phyloP scores from a whole-genome alignment of 2,329 filamentous ascomycete species.

The Parastagonospora avenae region DNA sequence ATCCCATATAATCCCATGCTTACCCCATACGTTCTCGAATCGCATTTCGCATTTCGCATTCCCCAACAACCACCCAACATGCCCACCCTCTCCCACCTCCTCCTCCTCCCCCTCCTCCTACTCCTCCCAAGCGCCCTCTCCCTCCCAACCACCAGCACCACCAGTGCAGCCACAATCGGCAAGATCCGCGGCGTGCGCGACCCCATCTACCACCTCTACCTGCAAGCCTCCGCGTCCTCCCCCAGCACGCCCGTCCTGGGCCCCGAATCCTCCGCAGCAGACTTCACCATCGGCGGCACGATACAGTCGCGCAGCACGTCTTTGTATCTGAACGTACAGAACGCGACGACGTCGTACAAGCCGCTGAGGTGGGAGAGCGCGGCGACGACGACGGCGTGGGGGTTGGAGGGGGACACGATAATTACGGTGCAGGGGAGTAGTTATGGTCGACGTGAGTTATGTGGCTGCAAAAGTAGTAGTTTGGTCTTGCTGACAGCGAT shows the following conservation, averaged over 20 bases:
- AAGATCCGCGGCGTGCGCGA: slow-evolving; percentile 57
- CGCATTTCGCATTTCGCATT: not conserved
- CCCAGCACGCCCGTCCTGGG: slow-evolving; percentile 56
- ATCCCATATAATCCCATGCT: too few relatives aligned
- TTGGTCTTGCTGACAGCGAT: not conserved
- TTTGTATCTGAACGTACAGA: slow-evolving; percentile 56
- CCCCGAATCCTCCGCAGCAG: slow-evolving; percentile 56
- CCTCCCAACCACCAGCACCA: not conserved
- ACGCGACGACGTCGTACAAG: slow-evolving; percentile 57
- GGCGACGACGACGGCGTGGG: slow-evolving; percentile 56
- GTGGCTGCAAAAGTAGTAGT: too few relatives aligned
- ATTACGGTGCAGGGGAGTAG: slow-evolving; percentile 53
- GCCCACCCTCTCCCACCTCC: not conserved
- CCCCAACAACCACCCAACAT: not conserved
- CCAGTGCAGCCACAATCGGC: slow-evolving; percentile 50
- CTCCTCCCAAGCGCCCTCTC: not conserved
- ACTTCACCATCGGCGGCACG: slow-evolving; percentile 56
- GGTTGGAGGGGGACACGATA: slow-evolving; percentile 55
- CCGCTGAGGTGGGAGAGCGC: slow-evolving; percentile 54
- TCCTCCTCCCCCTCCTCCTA: not conserved
- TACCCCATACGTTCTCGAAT: not conserved
- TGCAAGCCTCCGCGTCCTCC: slow-evolving; percentile 55
- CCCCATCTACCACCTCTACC: slow-evolving; percentile 60
- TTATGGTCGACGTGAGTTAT: slow-evolving; percentile 49
- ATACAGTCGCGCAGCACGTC: slow-evolving; percentile 58